A percentile compares a stretch with the other conserved stretches of the same genome.
Evolutionary conservation across 768 basidiomycete genomes (phyloP).

Genomic region (Leccinum barrowsii): DNA sequence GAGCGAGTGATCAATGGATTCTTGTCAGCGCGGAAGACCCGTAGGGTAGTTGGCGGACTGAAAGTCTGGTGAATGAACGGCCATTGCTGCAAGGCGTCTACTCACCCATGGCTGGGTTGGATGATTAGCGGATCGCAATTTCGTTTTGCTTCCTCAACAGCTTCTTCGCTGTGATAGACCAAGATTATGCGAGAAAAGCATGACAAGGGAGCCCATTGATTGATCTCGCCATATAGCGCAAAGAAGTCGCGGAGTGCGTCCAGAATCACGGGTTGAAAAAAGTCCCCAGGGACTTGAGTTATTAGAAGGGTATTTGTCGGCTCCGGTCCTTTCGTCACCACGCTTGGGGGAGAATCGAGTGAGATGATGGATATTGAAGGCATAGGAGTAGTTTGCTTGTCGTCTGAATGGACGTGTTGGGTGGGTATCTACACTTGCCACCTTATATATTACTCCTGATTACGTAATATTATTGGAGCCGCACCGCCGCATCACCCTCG

Average conservation of each 20-base stretch:
- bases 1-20: constrained; percentile 52
- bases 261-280: constrained; percentile 73
- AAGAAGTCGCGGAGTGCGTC: constrained; percentile 71
- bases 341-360: not conserved
- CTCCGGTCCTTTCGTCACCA: constrained; percentile 6
- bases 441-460: constrained; percentile 11
- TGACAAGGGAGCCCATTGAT: constrained; percentile 85
- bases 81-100: constrained; percentile 10
- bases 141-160: constrained; percentile 65
- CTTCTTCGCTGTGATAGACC: constrained; percentile 63
- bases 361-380: constrained; percentile 31
- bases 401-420: constrained; percentile 5
- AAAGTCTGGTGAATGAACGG: constrained; percentile 8
- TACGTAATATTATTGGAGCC: constrained; percentile 16
- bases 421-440: not conserved
- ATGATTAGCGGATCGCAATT: constrained; percentile 63
- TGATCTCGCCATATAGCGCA: constrained; percentile 71
- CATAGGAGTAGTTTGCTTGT: constrained; percentile 9
- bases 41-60: constrained; percentile 50
- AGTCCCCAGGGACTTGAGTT: constrained; percentile 67
- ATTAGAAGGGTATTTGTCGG: constrained; percentile 84
- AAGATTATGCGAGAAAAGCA: constrained; percentile 81
- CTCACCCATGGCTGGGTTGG: constrained; percentile 51
- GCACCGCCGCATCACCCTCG: not conserved
- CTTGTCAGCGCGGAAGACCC: constrained; percentile 72